A percentile compares a stretch with the other conserved stretches of the same genome.
phyloP scores from a whole-genome alignment of 129 eudicot genomes.

The Gnaphalium uliginosum region DNA sequence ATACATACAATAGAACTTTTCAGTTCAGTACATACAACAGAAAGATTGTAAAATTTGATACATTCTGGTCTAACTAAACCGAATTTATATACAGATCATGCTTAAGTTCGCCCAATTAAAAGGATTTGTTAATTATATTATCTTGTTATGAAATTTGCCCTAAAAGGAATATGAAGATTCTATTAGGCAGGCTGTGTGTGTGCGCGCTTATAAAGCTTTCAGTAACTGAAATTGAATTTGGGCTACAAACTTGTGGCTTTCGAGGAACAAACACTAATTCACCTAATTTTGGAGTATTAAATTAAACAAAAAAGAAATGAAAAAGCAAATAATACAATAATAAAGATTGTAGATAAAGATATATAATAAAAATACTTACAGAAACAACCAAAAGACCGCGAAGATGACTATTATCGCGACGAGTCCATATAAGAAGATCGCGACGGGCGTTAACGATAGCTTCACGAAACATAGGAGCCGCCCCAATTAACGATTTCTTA shows the following conservation, averaged over 20 bases:
- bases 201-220: not conserved
- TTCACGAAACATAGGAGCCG: conserved; percentile 58
- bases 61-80: not conserved
- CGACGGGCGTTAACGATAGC: conserved; percentile 48
- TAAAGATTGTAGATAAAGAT: not conserved
- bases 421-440: conserved; percentile 61
- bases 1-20: not conserved
- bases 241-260: too few species aligned
- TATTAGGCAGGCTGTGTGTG: not conserved
- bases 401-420: conserved; percentile 57
- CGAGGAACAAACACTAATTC: not conserved
- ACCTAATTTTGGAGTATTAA: not conserved
- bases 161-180: not conserved
- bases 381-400: conserved; percentile 78
- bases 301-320: not conserved
- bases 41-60: not conserved
- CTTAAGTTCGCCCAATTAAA: not conserved
- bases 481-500: conserved; percentile 43
- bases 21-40: not conserved
- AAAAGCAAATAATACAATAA: not conserved
- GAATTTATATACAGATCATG: not conserved
- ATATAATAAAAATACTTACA: conserved; percentile 40
- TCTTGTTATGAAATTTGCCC: not conserved
- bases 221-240: not conserved
- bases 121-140: too few species aligned